Evolutionary conservation across 768 basidiomycete species (phyloP), one percentile per base, ranked within the genome.

Genomic region (Gloeopeniophorella convolvens): DNA sequence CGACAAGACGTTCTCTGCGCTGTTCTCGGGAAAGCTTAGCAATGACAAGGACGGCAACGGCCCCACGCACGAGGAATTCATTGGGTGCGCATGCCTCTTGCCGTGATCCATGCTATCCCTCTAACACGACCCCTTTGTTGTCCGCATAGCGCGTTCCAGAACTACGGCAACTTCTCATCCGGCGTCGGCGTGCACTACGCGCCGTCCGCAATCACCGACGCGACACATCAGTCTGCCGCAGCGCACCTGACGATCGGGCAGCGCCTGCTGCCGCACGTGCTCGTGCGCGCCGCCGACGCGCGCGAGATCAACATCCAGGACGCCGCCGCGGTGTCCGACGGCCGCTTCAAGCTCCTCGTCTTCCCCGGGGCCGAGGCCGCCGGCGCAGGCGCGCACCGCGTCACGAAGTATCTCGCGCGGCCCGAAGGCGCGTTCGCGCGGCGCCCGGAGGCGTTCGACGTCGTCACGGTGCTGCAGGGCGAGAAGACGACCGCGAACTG

Each of bases 1-100:
- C 45, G 78, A 80, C 61, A 75, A 75, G 57, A 66, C 68, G 49
- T 78, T 74, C 55, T 71, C 74, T 0, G 68, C 72, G 2, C 65
- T 78, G 16, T 79, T 79, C 63, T 78, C 76, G 1, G 75, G 75
- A 39, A 79, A 78, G 63, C 74, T 79, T 5, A 57, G 66, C 10
- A 69, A 67, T 0, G 57, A 64, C 21, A 55, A 69, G 3, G 63
- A 71, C 51, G 42, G 53, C 12, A 66, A 69, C 41, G 77, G 75
- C 8, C 75, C 82, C 16, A 72, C 77, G 60, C 71, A 73, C 34
- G 66, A 75, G 41, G 61, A 77, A 24, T 77, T 79, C 64, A 54
- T 76, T 6, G 61, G 62, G 75, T 72, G 32, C 46, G 70, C 33
- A 7, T 10, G 32, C 16, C 20, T 9, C 39, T 9, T 41, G 33